A percentile compares a stretch with the other conserved stretches of the same genome.
Conservation (phyloP, 2,329 filamentous ascomycete species). For the Fusarium xyrophilum region DNA sequence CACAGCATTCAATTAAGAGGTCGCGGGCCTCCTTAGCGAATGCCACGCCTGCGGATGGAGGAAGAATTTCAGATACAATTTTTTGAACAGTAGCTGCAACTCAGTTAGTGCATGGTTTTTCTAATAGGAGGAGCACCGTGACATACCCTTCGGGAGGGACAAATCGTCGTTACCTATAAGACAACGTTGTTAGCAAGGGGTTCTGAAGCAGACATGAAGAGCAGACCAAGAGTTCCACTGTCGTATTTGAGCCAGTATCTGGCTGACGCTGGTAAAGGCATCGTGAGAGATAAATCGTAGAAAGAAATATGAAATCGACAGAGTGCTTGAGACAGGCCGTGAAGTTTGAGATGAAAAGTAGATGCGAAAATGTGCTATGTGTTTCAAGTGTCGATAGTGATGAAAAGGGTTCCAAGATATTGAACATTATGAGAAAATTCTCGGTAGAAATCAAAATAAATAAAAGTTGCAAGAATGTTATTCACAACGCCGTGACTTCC, state of each 20-base stretch:
- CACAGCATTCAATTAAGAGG: constrained; percentile 95
- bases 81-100: constrained; percentile 71
- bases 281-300: not conserved
- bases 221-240: constrained; percentile 30
- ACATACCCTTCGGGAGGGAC: constrained; percentile 69
- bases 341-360: constrained; percentile 15
- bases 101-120: constrained; percentile 38
- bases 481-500: not conserved
- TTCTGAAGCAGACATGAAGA: not conserved
- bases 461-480: not conserved
- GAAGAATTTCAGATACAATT: constrained; percentile 94
- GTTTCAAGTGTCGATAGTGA: constrained; percentile 3
- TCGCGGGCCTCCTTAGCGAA: constrained; percentile 97
- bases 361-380: not conserved
- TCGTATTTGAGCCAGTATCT: constrained; percentile 43
- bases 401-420: not conserved
- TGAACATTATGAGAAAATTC: not conserved
- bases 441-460: constrained; percentile 12
- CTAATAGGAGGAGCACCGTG: not conserved
- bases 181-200: constrained; percentile 44
- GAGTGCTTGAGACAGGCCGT: not conserved
- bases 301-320: not conserved
- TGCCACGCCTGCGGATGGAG: constrained; percentile 74
- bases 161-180: constrained; percentile 66
- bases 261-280: constrained; percentile 35